These are phyloP conservation scores for Alternaria angustiovoidea DNA, from an alignment of 2,329 filamentous ascomycete species.

Conservation along the genomic window DNA sequence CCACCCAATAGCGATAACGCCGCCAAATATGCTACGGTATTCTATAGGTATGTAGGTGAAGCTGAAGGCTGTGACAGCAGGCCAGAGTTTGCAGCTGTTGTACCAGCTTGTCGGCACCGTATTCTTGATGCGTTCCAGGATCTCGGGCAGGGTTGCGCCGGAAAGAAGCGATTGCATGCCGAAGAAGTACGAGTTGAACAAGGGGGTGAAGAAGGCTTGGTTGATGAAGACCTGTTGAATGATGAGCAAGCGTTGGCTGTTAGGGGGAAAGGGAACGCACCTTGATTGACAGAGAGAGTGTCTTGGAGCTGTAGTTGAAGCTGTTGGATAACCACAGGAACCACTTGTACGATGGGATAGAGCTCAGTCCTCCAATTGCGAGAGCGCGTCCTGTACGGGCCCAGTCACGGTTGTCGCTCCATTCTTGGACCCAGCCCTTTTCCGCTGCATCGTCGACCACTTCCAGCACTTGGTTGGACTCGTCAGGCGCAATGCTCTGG, in stretches of 20 bases:
- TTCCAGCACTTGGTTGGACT: constrained; percentile 12
- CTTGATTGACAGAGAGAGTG: constrained; percentile 76
- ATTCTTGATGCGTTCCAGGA: constrained; percentile 73
- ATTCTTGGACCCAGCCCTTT: constrained; percentile 48
- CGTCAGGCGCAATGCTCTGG: constrained; percentile 65
- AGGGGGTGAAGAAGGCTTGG: constrained; percentile 80
- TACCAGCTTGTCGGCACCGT: constrained; percentile 79
- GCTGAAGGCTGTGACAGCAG: constrained; percentile 82
- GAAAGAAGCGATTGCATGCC: constrained; percentile 59
- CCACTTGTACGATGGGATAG: constrained; percentile 85
- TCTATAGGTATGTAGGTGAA: constrained; percentile 84
- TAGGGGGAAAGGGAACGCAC: constrained; percentile 15
- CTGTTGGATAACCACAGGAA: constrained; percentile 78
- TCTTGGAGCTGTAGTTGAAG: constrained; percentile 83
- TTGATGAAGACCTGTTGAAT: constrained; percentile 70
- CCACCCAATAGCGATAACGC: constrained; percentile 84
- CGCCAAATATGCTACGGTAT: constrained; percentile 79
- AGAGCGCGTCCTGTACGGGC: constrained; percentile 73
- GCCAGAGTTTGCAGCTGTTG: constrained; percentile 90
- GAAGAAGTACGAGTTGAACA: constrained; percentile 63
- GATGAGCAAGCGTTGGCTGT: constrained; percentile 1
- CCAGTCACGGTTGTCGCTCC: constrained; percentile 56
- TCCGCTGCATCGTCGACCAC: constrained; percentile 21
- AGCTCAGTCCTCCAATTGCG: constrained; percentile 74
- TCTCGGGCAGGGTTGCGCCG: constrained; percentile 70